Percentiles rank a stretch among this genome's conserved stretches.
phyloP scores from a whole-genome alignment of 2,329 filamentous ascomycete species.

The Scedosporium aurantiacum region DNA sequence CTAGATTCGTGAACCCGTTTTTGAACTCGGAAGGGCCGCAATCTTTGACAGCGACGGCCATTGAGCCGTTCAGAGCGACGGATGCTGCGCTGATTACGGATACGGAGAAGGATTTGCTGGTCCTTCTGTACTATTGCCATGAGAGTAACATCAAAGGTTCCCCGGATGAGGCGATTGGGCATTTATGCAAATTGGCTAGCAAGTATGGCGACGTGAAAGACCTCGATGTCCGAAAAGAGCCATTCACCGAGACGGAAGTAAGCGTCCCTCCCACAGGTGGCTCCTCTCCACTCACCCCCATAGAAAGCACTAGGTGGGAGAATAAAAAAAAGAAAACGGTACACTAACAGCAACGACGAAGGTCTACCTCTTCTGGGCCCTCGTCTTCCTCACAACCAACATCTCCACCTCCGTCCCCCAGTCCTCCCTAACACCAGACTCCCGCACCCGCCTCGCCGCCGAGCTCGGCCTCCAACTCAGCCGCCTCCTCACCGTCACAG shows the following conservation, averaged over 20 bases:
- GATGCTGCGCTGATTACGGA: constrained; percentile 9
- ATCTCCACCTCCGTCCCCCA: not conserved
- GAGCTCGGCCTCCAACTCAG: constrained; percentile 8
- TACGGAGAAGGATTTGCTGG: constrained; percentile 10
- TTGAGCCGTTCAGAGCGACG: constrained; percentile 7
- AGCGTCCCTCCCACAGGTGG: constrained; percentile 7
- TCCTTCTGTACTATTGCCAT: constrained; percentile 12
- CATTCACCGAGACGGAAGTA: constrained; percentile 11
- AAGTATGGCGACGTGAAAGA: constrained; percentile 10
- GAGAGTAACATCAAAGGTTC: constrained; percentile 2
- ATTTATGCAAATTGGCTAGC: constrained; percentile 5
- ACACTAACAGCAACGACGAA: not conserved
- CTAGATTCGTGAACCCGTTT: constrained; percentile 10
- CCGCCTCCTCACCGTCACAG: constrained; percentile 10
- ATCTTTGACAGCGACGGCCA: not conserved
- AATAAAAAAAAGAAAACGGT: not conserved
- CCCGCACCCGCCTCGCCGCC: constrained; percentile 3
- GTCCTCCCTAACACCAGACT: not conserved
- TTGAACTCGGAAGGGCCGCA: constrained; percentile 4
- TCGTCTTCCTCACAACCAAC: constrained; percentile 6
- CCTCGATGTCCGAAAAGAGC: constrained; percentile 10
- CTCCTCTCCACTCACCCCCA: not conserved
- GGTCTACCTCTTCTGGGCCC: constrained; percentile 9
- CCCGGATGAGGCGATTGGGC: constrained; percentile 8
- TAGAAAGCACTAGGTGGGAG: not conserved